Conservation (phyloP, 495 filamentous ascomycete species). For the Penicillium alfredii region DNA sequence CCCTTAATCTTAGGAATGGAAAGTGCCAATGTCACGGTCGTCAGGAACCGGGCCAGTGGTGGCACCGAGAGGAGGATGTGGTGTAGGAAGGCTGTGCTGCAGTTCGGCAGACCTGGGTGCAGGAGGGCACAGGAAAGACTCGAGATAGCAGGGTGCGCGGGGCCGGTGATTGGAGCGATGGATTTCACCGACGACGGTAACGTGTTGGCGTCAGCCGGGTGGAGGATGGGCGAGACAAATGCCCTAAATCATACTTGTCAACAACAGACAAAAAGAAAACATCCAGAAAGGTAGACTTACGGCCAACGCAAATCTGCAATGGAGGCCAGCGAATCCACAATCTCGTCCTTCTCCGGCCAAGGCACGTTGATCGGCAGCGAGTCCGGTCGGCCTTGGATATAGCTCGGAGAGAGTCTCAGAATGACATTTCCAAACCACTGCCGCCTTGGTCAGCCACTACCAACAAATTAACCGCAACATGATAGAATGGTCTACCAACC, state of each 20-base stretch:
- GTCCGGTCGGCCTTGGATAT: slow-evolving; percentile 67
- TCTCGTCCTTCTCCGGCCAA: slow-evolving; percentile 72
- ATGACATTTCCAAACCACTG: slow-evolving; percentile 69
- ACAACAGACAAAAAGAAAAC: too few relatives aligned
- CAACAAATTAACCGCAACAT: too few relatives aligned
- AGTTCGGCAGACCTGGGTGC: slow-evolving; percentile 84
- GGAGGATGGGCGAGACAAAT: slow-evolving; percentile 82
- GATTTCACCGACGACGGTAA: slow-evolving; percentile 59
- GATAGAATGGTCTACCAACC: slow-evolving; percentile 23
- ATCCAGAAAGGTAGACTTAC: slow-evolving; percentile 53
- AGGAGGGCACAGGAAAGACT: slow-evolving; percentile 83
- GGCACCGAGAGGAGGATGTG: slow-evolving; percentile 80
- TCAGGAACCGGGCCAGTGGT: slow-evolving; percentile 66
- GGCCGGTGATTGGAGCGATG: slow-evolving; percentile 72
- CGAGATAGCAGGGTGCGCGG: slow-evolving; percentile 77
- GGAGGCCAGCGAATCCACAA: slow-evolving; percentile 73
- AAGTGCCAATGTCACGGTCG: slow-evolving; percentile 61
- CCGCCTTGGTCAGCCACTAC: too few relatives aligned
- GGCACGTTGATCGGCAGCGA: slow-evolving; percentile 56
- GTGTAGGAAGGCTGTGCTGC: slow-evolving; percentile 74
- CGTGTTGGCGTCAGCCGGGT: slow-evolving; percentile 58
- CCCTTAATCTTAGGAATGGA: slow-evolving; percentile 58
- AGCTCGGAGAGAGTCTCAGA: slow-evolving; percentile 65
- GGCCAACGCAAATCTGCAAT: slow-evolving; percentile 83
- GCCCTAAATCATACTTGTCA: slow-evolving; percentile 36